Conservation (phyloP, 108 stramenopile genomes). For the Pseudonitzschia delicatissima region DNA sequence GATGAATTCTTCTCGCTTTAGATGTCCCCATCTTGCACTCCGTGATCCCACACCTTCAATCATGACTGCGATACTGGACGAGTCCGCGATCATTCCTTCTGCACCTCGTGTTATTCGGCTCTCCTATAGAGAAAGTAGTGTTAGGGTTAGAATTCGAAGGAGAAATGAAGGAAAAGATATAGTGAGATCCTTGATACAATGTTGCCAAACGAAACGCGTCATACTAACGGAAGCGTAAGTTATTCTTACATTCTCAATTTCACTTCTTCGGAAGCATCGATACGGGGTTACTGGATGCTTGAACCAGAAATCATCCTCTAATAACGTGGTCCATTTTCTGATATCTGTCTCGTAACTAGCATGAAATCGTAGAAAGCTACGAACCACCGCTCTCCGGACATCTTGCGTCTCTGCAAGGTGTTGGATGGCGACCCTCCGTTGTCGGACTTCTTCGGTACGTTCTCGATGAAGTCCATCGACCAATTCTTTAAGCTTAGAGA, state of each 20-base stretch:
- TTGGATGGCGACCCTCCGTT: constrained; percentile 79
- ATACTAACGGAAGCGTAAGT: neutral
- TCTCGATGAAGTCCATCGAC: constrained; percentile 82
- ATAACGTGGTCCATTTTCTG: constrained; percentile 67
- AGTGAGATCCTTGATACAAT: neutral
- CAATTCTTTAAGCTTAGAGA: constrained; percentile 87
- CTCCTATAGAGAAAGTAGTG: constrained; percentile 35
- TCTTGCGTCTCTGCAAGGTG: constrained; percentile 72
- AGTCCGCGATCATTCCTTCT: constrained; percentile 75
- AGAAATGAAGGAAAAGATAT: neutral
- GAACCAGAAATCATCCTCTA: constrained; percentile 78
- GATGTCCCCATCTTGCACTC: constrained; percentile 71
- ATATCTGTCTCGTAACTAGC: constrained; percentile 54
- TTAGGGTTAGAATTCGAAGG: neutral
- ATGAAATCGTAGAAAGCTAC: constrained; percentile 67
- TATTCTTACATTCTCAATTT: constrained; percentile 72
- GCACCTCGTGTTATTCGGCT: constrained; percentile 80
- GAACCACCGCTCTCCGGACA: constrained; percentile 66
- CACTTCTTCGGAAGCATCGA: constrained; percentile 73
- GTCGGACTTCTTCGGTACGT: constrained; percentile 73
- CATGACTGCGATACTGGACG: constrained; percentile 84
- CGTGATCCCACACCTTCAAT: constrained; percentile 77
- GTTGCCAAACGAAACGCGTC: neutral
- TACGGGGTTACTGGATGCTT: constrained; percentile 89
- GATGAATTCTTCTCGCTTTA: constrained; percentile 73